A percentile compares a stretch with the other conserved stretches of the same genome.
These are phyloP conservation scores for Hypoxylon fuscum DNA, from an alignment of 495 filamentous ascomycete species.

Conservation along the genomic window DNA sequence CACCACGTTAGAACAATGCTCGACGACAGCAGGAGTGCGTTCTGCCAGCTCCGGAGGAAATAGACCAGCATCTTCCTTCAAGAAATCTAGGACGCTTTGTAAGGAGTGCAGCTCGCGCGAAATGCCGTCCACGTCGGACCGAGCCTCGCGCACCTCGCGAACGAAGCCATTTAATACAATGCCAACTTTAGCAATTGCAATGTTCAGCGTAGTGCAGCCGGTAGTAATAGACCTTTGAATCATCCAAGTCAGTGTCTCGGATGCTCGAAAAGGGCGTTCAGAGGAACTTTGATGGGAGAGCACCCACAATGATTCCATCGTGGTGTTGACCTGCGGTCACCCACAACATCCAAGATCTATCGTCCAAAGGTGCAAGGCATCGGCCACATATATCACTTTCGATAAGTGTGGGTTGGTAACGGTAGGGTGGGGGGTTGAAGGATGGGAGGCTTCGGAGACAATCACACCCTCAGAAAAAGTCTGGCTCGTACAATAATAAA, in stretches of 20 bases:
- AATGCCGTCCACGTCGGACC: conserved; percentile 55
- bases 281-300: conserved; percentile 28
- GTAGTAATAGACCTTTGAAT: conserved; percentile 52
- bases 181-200: conserved; percentile 46
- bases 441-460: conserved; percentile 24
- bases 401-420: conserved; percentile 19
- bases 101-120: conserved; percentile 60
- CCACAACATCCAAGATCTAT: conserved; percentile 27
- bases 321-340: conserved; percentile 35
- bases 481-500: conserved; percentile 31
- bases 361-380: conserved; percentile 22
- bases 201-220: conserved; percentile 51
- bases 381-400: conserved; percentile 35
- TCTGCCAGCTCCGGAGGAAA: conserved; percentile 50
- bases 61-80: conserved; percentile 54
- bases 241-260: conserved; percentile 40
- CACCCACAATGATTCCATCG: conserved; percentile 40
- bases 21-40: conserved; percentile 49
- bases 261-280: conserved; percentile 31
- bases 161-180: conserved; percentile 48
- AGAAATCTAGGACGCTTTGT: conserved; percentile 52
- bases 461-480: conserved; percentile 19
- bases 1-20: conserved; percentile 47
- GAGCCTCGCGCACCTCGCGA: conserved; percentile 56
- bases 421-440: conserved; percentile 16